Evolutionary conservation across 1,284 basidiomycete species (phyloP).

Genomic region (Tetrapyrgos nigripes): DNA sequence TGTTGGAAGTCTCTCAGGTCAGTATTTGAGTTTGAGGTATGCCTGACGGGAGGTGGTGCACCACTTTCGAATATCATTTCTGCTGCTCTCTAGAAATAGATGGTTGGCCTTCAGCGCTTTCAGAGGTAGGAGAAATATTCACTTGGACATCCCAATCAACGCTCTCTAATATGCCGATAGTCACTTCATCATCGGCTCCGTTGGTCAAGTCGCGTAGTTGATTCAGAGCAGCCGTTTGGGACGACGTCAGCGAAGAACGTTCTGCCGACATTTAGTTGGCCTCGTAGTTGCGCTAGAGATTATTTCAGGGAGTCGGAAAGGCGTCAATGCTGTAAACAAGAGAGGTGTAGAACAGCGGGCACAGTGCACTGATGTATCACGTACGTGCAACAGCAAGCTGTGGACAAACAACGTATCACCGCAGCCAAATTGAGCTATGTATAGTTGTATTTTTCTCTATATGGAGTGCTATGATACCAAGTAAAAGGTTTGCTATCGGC

Average conservation of each 20-base stretch:
- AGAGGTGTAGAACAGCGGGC: too few species aligned
- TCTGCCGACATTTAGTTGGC: neutral
- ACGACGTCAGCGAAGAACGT: slow-evolving; percentile 5
- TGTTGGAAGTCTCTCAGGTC: neutral
- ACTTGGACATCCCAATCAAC: slow-evolving; percentile 77
- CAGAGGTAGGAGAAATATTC: neutral
- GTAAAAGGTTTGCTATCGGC: too few species aligned
- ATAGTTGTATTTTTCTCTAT: too few species aligned
- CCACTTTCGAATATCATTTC: slow-evolving; percentile 56
- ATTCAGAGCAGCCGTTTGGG: slow-evolving; percentile 54
- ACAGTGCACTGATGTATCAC: too few species aligned
- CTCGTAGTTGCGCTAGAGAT: too few species aligned
- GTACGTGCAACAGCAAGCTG: too few species aligned
- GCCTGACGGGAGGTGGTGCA: slow-evolving; percentile 11
- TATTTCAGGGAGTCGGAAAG: too few species aligned
- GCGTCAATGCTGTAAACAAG: too few species aligned
- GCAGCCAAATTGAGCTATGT: too few species aligned
- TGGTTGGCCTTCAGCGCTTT: neutral
- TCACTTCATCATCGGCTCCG: slow-evolving; percentile 61
- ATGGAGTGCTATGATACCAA: too few species aligned
- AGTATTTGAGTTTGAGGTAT: slow-evolving; percentile 16
- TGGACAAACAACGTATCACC: too few species aligned
- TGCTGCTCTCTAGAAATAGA: slow-evolving; percentile 56
- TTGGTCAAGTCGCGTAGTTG: slow-evolving; percentile 65
- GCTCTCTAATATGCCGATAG: slow-evolving; percentile 61